Percentiles rank a stretch among this genome's conserved stretches.
These are phyloP conservation scores for Cryptosporidium parvum DNA, from an alignment of 169 alveolate species.

Conservation along the genomic window DNA sequence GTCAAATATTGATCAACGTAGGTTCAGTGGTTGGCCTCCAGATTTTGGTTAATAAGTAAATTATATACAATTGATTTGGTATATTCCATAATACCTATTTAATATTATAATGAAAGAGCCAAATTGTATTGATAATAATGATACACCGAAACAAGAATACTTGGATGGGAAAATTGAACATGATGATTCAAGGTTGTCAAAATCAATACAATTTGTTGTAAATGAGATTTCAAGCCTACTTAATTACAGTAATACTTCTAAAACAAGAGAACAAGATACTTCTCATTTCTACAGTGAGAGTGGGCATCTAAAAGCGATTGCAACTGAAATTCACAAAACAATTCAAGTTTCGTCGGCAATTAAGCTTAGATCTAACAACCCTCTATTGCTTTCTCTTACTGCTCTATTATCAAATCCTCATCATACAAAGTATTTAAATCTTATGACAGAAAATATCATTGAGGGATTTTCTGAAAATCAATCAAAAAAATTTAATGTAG, in stretches of 20 bases:
- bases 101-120: conserved; percentile 6
- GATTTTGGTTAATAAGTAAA: conserved; percentile 4
- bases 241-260: conserved; percentile 1
- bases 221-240: conserved; percentile 57
- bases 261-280: conserved; percentile 18
- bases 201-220: conserved; percentile 60
- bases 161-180: background rate
- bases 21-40: background rate
- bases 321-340: conserved; percentile 34
- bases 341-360: conserved; percentile 48
- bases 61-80: background rate
- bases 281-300: background rate
- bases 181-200: conserved; percentile 1
- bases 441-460: conserved; percentile 41
- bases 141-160: background rate
- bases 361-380: conserved; percentile 20
- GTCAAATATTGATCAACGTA: background rate
- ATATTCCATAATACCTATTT: background rate
- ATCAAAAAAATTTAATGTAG: conserved; percentile 9
- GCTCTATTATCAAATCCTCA: conserved; percentile 73
- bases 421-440: conserved; percentile 37
- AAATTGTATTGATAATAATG: background rate
- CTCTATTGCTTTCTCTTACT: conserved; percentile 68
- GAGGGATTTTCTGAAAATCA: background rate
- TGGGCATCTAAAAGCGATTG: background rate